These are phyloP conservation scores for Thermothielavioides terrestris DNA, from an alignment of 495 filamentous ascomycete genomes.

Conservation along the genomic window DNA sequence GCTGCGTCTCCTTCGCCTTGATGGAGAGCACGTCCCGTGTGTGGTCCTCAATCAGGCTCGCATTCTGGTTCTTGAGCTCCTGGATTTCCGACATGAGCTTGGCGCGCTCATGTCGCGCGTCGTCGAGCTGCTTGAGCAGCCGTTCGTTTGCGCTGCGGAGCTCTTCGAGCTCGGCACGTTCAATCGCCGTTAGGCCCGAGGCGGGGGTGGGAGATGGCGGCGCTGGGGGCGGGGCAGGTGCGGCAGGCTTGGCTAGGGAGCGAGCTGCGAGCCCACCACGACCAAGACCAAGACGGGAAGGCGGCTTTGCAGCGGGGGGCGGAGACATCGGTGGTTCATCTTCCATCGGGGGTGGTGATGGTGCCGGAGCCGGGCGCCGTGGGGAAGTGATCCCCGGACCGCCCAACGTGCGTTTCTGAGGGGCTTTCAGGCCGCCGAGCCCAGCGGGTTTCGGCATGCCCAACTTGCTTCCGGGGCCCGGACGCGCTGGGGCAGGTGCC, in stretches of 20 bases:
- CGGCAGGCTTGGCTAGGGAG: constrained; percentile 70
- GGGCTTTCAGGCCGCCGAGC: constrained; percentile 60
- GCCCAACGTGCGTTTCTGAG: constrained; percentile 51
- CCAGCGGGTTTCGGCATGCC: constrained; percentile 58
- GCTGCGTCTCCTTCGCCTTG: constrained; percentile 96
- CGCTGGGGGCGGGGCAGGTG: constrained; percentile 26
- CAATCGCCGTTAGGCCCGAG: constrained; percentile 58
- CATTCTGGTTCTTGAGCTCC: constrained; percentile 90
- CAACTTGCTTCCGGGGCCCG: constrained; percentile 53
- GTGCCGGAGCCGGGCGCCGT: constrained; percentile 50
- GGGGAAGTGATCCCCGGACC: constrained; percentile 54
- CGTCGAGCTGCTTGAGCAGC: constrained; percentile 60
- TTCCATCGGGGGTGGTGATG: constrained; percentile 32
- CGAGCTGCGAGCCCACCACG: constrained; percentile 77
- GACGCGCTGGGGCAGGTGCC: constrained; percentile 50
- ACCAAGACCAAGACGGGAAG: constrained; percentile 59
- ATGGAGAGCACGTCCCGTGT: constrained; percentile 91
- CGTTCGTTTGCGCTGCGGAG: constrained; percentile 75
- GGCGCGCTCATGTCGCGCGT: constrained; percentile 64
- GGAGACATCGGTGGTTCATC: constrained; percentile 53
- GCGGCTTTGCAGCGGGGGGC: constrained; percentile 26
- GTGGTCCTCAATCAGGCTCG: constrained; percentile 93
- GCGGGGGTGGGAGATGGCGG: constrained; percentile 42
- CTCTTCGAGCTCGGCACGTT: constrained; percentile 84
- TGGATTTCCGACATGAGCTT: constrained; percentile 69